phyloP scores from a whole-genome alignment of 345 rosid genomes.

The Salix arbutifolia region DNA sequence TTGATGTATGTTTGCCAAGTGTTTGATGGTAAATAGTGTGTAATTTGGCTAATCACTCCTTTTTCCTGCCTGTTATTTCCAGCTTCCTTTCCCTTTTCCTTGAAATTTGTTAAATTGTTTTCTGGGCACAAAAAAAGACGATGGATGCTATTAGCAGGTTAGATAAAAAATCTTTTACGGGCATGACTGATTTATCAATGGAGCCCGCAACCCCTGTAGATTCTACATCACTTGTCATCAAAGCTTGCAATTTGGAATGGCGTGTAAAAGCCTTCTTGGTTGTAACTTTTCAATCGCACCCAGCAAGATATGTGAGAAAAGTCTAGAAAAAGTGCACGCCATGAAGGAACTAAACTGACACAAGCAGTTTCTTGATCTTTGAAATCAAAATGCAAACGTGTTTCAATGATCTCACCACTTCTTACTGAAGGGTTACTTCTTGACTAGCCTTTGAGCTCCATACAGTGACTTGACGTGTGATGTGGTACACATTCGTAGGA shows the following conservation, averaged over 20 bases:
- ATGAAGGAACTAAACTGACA: neutral
- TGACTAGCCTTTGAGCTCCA: too few species aligned
- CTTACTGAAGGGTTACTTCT: too few species aligned
- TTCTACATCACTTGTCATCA: neutral
- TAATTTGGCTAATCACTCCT: neutral
- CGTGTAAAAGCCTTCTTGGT: neutral
- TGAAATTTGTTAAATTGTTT: too few species aligned
- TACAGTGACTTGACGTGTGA: too few species aligned
- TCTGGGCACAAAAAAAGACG: neutral
- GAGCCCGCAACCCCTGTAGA: neutral
- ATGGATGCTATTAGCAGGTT: neutral
- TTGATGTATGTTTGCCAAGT: neutral
- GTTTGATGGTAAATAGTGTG: neutral
- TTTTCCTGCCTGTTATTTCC: neutral
- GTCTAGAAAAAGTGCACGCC: neutral
- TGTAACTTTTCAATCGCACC: too few species aligned
- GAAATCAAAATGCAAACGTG: too few species aligned
- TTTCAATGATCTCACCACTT: too few species aligned
- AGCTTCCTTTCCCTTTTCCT: neutral
- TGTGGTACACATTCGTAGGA: too few species aligned
- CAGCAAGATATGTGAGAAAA: neutral
- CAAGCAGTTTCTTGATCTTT: neutral
- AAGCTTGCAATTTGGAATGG: too few species aligned
- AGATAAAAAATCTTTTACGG: neutral
- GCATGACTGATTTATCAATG: neutral